Base-by-base conservation (phyloP, 2,329 filamentous ascomycete species). In the Penicillium psychrosexuale region DNA sequence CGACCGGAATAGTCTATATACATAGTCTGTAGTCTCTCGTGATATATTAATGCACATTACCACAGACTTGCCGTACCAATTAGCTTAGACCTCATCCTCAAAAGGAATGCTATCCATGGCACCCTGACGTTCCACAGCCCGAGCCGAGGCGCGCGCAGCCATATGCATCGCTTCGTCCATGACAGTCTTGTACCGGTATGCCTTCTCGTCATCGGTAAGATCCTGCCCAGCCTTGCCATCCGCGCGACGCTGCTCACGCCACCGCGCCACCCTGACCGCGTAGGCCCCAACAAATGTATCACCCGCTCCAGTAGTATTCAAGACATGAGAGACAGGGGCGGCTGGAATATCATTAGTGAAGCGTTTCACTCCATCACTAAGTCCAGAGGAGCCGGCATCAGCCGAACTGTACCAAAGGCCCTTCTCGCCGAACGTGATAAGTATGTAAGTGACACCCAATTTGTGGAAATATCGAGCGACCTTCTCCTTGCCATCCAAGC, bases 251-350 rank as follows among this genome's bases (percentile, higher is more conserved):
- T 69, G 67, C 12, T 76, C 70, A 27, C 72, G 73, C 56, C 74
- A 71, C 56, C 77, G 79, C 37, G 90, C 89, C 30, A 88, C 82
- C 54, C 85, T 83, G 27, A 94, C 83, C 3, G 90, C 89, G 71
- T 96, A 96, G 22, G 85, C 88, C 2, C 94, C 93, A 5, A 95
- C 90, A 75, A 97, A 97, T 0, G 93, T 97, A 72, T 97, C 93
- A 0, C 93, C 93, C 5, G 94, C 94, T 1, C 89, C 93, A 8
- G 93, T 97, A 1, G 93, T 97, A 72, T 97, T 93, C 5, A 97
- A 84, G 1, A 97, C 93, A 53, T 82, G 75, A 4, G 71, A 75
- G 17, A 90, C 87, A 72, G 88, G 87, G 58, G 83, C 80, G 0
- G 89, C 90, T 5, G 78, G 76, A 1, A 91, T 73, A 54, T 72